A percentile compares a stretch with the other conserved stretches of the same genome.
Conservation (phyloP, 495 filamentous ascomycete species). For the Usnea hakonensis region DNA sequence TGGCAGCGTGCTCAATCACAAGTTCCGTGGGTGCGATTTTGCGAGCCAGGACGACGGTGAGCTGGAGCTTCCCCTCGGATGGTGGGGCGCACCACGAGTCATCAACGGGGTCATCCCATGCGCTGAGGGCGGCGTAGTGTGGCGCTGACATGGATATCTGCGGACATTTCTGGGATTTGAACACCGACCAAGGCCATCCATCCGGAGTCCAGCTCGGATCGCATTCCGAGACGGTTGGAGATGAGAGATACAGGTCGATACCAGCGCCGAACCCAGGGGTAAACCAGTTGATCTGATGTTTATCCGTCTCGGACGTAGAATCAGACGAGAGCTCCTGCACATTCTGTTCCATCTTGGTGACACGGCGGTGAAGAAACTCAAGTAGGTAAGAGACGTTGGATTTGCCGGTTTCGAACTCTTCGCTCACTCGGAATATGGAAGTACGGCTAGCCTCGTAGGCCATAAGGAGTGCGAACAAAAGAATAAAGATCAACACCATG, state of each 20-base stretch:
- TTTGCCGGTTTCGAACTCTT: background rate
- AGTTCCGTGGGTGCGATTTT: constrained; percentile 41
- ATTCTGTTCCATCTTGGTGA: constrained; percentile 6
- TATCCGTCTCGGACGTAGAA: background rate
- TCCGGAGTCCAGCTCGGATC: constrained; percentile 4
- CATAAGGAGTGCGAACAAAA: background rate
- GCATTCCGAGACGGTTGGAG: constrained; percentile 11
- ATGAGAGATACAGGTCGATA: constrained; percentile 13
- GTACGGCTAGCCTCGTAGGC: background rate
- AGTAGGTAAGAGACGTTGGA: background rate
- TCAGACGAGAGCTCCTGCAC: background rate
- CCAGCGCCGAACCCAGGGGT: constrained; percentile 2
- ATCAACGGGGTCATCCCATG: constrained; percentile 38
- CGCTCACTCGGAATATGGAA: background rate
- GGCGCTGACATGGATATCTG: background rate
- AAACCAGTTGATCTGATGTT: constrained; percentile 19
- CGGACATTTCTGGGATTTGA: background rate
- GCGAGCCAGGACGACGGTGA: constrained; percentile 31
- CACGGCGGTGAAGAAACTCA: background rate
- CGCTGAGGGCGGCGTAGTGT: constrained; percentile 24
- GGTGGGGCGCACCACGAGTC: constrained; percentile 42
- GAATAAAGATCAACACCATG: background rate
- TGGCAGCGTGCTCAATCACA: constrained; percentile 41
- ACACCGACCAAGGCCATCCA: background rate
- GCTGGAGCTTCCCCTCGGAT: constrained; percentile 35